Conservation (phyloP, 1,139 yeast genomes). For the Suhomyces wounanorum region DNA sequence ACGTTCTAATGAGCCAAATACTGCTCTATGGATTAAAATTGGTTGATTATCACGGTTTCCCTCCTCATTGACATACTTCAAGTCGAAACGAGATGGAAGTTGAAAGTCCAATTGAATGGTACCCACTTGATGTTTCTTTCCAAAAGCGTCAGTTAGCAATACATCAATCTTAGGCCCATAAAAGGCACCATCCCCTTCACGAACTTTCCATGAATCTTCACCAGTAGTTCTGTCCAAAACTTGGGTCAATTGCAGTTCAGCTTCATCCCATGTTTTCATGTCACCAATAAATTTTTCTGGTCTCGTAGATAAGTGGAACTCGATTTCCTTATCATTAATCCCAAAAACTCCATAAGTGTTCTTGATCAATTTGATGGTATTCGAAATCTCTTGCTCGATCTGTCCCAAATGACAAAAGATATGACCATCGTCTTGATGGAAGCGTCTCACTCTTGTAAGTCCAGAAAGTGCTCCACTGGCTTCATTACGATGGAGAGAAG, state of each 20-base stretch:
- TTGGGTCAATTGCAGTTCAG: conserved; percentile 68
- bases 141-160: conserved; percentile 77
- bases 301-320: conserved; percentile 81
- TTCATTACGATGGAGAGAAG: conserved; percentile 93
- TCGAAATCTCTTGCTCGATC: conserved; percentile 73
- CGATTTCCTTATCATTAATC: conserved; percentile 53
- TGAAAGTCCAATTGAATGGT: conserved; percentile 96
- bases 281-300: conserved; percentile 88
- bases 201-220: conserved; percentile 62
- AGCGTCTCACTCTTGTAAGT: conserved; percentile 89
- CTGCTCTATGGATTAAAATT: conserved; percentile 92
- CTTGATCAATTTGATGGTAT: conserved; percentile 73
- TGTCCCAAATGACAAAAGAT: conserved; percentile 88
- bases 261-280: conserved; percentile 77
- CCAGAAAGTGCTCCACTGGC: conserved; percentile 95
- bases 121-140: conserved; percentile 90
- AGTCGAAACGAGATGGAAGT: conserved; percentile 80
- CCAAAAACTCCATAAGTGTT: conserved; percentile 81
- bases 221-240: conserved; percentile 65
- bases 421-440: conserved; percentile 99
- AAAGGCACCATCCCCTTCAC: conserved; percentile 96
- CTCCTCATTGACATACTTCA: conserved; percentile 59
- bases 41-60: conserved; percentile 63
- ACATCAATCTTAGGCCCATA: conserved; percentile 97
- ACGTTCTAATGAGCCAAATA: conserved; percentile 91